Base-by-base conservation (phyloP, 768 basidiomycete species). In the Xanthoconium stramineum region DNA sequence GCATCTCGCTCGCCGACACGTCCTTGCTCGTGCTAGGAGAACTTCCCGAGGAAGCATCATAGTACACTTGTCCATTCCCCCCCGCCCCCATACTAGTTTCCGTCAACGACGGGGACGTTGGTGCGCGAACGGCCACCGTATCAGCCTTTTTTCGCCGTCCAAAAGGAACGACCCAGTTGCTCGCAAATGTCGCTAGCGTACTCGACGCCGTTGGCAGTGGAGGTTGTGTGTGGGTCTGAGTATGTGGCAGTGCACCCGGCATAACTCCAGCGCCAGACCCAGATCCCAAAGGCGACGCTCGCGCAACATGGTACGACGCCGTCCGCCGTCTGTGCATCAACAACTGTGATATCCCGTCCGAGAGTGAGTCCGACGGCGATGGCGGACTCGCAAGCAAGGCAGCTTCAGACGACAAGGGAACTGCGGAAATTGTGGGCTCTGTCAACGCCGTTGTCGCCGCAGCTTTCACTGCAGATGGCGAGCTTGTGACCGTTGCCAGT, bases 361-460 rank as follows among this genome's bases (percentile, higher is more conserved):
- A 78, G 8, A 83, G 74, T 0, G 84, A 83, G 44, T 78, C 86
- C 46, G 83, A 80, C 0, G 86, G 83, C 2, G 85, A 85, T 3
- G 86, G 82, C 11, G 81, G 78, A 14, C 72, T 66, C 3, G 75
- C 74, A 64, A 65, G 64, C 36, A 57, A 47, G 7, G 61, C 55
- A 12, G 58, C 17, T 14, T 72, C 69, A 13, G 53, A 59, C 6
- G 68, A 58, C 24, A 80, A 76, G 0, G 81, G 73, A 3, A 78
- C 73, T 1, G 81, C 75, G 9, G 78, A 75, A 13, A 80, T 61
- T 8, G 78, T 72, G 47, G 79, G 78, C 28, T 85, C 88, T 29
- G 83, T 80, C 35, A 88, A 61, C 7, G 87, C 88, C 3, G 82
- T 89, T 8, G 89, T 88, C 5, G 88, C 78, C 19, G 80, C 78